Base-by-base conservation (phyloP, 2,329 filamentous ascomycete genomes). In the Apiospora marii region DNA sequence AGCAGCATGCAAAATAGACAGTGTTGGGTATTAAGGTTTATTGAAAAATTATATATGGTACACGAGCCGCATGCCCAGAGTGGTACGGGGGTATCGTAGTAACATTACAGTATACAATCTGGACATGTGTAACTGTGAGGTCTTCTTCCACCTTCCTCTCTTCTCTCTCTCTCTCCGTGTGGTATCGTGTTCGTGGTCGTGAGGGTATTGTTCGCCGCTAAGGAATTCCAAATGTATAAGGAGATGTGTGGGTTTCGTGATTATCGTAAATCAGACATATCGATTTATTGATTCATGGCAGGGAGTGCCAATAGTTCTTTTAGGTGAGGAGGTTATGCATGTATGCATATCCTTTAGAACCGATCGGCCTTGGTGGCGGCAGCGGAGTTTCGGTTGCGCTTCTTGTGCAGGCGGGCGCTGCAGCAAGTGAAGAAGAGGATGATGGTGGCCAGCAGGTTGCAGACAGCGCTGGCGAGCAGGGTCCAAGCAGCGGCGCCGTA, bases 391-490 rank as follows among this genome's bases (percentile, higher is more conserved):
- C n/a, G 19, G 46, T 58, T 14, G 34, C 68, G 68, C 30, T 43
- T 37, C 19, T 43, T 51, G 68, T 70, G 68, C 12, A 70, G 19
- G n/a, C 68, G 46, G 48, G 68, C 48, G 30, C 46, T 51, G 81
- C 86, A 90, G 84, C 89, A 91, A 19, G 87, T 88, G 74, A 90
- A 81, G 74, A 92, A 86, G 71, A 91, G 85, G 70, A 91, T 74
- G 69, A 88, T 73, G 34, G 86, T 85, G 10, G 85, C 89, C 44
- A 90, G 72, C 70, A 91, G 84, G n/a, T 86, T 81, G 75, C 84
- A 83, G 73, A 90, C 80, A 75, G 87, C 87, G 4, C 86, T 85
- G 10, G 82, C 89, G 16, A 92, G 81, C 4, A 88, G 79, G 16
- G 87, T 86, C 89, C 90, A 92, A 70, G 91, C 87, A 34, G 83